Evolutionary conservation across 2,329 filamentous ascomycete genomes (phyloP).

Genomic region (Myriosclerotinia duriaeana): DNA sequence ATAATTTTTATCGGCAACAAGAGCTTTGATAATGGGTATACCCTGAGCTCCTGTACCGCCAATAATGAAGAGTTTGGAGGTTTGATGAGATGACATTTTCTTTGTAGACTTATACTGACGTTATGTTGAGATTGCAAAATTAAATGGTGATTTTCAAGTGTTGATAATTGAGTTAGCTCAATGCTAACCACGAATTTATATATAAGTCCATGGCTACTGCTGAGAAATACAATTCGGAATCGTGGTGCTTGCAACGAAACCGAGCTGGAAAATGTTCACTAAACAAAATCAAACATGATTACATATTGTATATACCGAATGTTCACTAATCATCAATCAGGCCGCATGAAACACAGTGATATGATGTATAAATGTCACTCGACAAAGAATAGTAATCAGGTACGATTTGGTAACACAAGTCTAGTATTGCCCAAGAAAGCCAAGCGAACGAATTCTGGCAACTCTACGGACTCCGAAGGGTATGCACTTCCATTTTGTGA

Average conservation of each 20-base stretch:
- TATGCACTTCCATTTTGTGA: not conserved
- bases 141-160: not conserved
- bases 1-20: slow-evolving; percentile 47
- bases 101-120: not conserved
- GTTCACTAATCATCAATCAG: slow-evolving; percentile 11
- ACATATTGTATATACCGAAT: not conserved
- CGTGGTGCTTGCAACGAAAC: not conserved
- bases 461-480: not conserved
- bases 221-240: not conserved
- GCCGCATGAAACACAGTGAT: not conserved
- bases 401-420: not conserved
- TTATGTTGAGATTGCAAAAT: not conserved
- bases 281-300: not conserved
- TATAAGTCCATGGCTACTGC: slow-evolving; percentile 50
- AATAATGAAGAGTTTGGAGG: slow-evolving; percentile 44
- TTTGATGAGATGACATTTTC: slow-evolving; percentile 23
- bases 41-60: slow-evolving; percentile 55
- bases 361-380: not conserved
- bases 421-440: not conserved
- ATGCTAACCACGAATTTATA: slow-evolving; percentile 55
- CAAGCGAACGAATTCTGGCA: not conserved
- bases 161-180: slow-evolving; percentile 34
- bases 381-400: not conserved
- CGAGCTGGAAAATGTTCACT: not conserved
- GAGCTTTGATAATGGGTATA: slow-evolving; percentile 48